phyloP scores from a whole-genome alignment of 768 basidiomycete genomes.

The Boletales sp. region DNA sequence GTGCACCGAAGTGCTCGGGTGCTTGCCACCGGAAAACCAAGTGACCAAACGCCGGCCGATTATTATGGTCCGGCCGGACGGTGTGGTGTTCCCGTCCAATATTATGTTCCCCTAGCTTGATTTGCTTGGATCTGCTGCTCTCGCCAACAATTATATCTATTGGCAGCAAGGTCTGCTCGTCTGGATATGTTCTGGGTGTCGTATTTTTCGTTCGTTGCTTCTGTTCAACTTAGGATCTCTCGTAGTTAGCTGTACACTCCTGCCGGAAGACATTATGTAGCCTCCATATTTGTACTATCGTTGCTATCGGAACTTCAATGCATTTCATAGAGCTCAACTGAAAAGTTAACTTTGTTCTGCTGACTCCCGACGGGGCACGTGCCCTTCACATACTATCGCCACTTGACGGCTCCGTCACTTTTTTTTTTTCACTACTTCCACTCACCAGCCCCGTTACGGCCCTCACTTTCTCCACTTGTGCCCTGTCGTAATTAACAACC shows the following conservation, averaged over 20 bases:
- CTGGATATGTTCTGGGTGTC: slow-evolving; percentile 18
- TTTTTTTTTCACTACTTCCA: background rate
- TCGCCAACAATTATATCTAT: slow-evolving; percentile 16
- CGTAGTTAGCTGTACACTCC: slow-evolving; percentile 30
- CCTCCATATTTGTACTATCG: slow-evolving; percentile 26
- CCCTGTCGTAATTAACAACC: slow-evolving; percentile 18
- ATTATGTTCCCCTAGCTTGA: slow-evolving; percentile 69
- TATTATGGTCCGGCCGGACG: slow-evolving; percentile 78
- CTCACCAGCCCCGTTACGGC: too few relatives aligned
- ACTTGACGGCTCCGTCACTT: background rate
- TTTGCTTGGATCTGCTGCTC: slow-evolving; percentile 9
- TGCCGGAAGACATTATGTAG: slow-evolving; percentile 30
- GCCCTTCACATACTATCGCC: background rate
- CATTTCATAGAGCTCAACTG: slow-evolving; percentile 13
- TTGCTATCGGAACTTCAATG: slow-evolving; percentile 16
- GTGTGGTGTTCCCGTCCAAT: slow-evolving; percentile 83
- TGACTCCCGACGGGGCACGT: background rate
- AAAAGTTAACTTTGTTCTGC: slow-evolving; percentile 9
- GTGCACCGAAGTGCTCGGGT: slow-evolving; percentile 82
- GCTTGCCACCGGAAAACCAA: slow-evolving; percentile 71
- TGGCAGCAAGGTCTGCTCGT: slow-evolving; percentile 28
- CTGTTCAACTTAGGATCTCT: slow-evolving; percentile 29
- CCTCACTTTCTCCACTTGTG: too few relatives aligned
- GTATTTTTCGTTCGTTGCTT: slow-evolving; percentile 15
- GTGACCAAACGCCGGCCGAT: slow-evolving; percentile 71